Base-by-base conservation (phyloP, 768 basidiomycete species). In the Collybiopsis confluens region DNA sequence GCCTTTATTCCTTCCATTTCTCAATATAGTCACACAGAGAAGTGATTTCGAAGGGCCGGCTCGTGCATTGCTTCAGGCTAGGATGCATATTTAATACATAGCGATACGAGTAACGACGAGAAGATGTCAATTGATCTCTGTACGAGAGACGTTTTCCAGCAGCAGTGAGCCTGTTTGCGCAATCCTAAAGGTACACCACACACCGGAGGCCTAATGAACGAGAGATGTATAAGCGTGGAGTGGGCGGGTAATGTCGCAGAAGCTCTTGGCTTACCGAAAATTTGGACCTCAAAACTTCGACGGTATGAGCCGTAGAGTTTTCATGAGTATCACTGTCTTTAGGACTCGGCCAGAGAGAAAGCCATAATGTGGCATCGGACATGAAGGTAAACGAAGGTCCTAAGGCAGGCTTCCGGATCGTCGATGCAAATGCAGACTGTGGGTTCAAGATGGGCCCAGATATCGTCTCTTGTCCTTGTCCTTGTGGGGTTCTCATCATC, bases 351-450 rank as follows among this genome's bases (percentile, higher is more conserved):
- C 43, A 53, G 4, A 16, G 8, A 9, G 77, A 72, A 9, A 90
- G 70, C 88, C 88, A 91, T n/a, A 92, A 58, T 0, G 85, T 87
- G 15, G 79, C 81, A 60, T 91, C 90, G 1, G 82, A 79, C 64
- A 89, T 67, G 65, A 80, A 87, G 6, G 83, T 72, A 56, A 91
- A 92, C 1, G 88, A 85, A 1, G 88, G 83, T 0, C 89, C 90
- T 13, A 92, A 72, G 1, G 87, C 86, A 4, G 88, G 88, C 61
- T 87, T 90, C 54, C 80, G 73, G 7, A 64, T 69, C 1, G 67
- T 70, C 4, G 65, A 66, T 47, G 68, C 52, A 33, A 73, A 74
- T 10, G 58, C 63, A 0, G 73, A 69, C 40, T 58, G 18, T 8
- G 70, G 64, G 52, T 75, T 70, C 53, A 58, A 62, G 49, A 74